Percentiles rank a stretch among this genome's conserved stretches.
phyloP scores from a whole-genome alignment of 1,139 yeast genomes.

The Zygoascus meyerae region DNA sequence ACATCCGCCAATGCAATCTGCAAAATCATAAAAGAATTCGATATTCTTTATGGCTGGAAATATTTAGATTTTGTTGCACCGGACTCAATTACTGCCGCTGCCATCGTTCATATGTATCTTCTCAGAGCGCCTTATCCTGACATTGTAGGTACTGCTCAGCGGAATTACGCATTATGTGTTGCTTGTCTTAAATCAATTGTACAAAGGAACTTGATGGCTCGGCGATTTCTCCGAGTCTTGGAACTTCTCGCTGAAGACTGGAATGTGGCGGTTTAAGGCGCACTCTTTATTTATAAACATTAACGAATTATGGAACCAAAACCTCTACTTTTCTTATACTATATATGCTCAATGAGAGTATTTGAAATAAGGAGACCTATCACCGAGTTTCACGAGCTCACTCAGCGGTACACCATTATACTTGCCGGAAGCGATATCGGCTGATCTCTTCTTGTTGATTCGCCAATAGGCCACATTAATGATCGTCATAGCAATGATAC shows the following conservation, averaged over 20 bases:
- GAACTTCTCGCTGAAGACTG: constrained; percentile 1
- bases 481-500: constrained; percentile 9
- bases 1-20: constrained; percentile 12
- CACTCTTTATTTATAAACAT: not conserved
- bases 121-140: constrained; percentile 1
- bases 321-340: not conserved
- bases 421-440: constrained; percentile 25
- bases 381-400: constrained; percentile 33
- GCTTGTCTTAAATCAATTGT: not conserved
- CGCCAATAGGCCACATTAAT: constrained; percentile 20
- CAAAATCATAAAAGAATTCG: constrained; percentile 12
- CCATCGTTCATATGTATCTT: constrained; percentile 14
- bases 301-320: not conserved
- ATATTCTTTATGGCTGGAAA: constrained; percentile 10
- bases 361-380: constrained; percentile 31
- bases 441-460: constrained; percentile 25
- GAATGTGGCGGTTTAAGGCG: not conserved
- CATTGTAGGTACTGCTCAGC: constrained; percentile 10
- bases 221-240: not conserved
- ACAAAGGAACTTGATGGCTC: not conserved
- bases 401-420: constrained; percentile 26
- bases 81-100: constrained; percentile 14
- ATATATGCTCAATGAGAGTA: constrained; percentile 13
- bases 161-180: not conserved
- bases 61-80: constrained; percentile 14